These are phyloP conservation scores for Friedmanniomyces simplex DNA, from an alignment of 495 filamentous ascomycete genomes.

Conservation along the genomic window DNA sequence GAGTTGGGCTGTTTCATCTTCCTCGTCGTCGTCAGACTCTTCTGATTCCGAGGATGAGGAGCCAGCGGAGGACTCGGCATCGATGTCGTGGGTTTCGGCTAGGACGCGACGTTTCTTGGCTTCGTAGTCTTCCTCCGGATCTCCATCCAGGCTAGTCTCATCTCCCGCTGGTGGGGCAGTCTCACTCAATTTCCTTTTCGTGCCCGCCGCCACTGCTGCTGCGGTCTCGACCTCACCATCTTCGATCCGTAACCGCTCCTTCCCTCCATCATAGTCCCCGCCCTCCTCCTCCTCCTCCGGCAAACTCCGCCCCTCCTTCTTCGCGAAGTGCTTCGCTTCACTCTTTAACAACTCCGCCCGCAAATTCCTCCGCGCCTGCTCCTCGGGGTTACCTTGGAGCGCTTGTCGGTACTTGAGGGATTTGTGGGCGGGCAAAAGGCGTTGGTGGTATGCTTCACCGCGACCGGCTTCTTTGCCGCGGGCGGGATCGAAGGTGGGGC, in stretches of 20 bases:
- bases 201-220: constrained; percentile 29
- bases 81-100: constrained; percentile 79
- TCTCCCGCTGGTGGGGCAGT: constrained; percentile 10
- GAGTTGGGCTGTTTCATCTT: constrained; percentile 83
- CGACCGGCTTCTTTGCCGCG: constrained; percentile 90
- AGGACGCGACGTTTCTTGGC: constrained; percentile 78
- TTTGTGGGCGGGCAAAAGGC: constrained; percentile 85
- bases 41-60: constrained; percentile 8
- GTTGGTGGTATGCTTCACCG: constrained; percentile 92
- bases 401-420: constrained; percentile 83
- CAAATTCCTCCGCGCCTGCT: constrained; percentile 64
- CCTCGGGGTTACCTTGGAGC: constrained; percentile 80
- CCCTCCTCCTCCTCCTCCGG: constrained; percentile 26
- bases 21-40: constrained; percentile 55
- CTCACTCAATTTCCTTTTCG: constrained; percentile 59
- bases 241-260: constrained; percentile 6
- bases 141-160: constrained; percentile 27
- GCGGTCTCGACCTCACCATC: constrained; percentile 21
- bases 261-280: neutral
- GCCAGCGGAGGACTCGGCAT: constrained; percentile 60
- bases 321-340: constrained; percentile 79
- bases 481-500: constrained; percentile 90
- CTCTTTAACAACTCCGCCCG: constrained; percentile 82
- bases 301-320: constrained; percentile 54
- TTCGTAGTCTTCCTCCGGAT: constrained; percentile 53